phyloP scores from a whole-genome alignment of 1,284 basidiomycete genomes.

The Moesziomyces globuligerus region DNA sequence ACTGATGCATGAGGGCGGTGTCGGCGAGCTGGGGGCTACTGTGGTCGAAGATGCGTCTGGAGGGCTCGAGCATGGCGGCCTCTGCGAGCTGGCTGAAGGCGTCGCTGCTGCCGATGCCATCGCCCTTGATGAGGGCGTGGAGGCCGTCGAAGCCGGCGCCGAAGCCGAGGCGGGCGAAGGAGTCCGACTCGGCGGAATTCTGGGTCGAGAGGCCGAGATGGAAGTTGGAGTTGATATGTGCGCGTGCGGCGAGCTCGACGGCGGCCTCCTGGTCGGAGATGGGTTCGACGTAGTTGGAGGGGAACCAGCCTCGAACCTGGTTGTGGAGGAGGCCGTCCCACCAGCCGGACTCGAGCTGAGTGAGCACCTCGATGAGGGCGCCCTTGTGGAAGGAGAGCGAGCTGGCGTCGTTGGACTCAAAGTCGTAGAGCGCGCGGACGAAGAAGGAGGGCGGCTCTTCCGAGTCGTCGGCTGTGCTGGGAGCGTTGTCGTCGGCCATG shows the following conservation, averaged over 20 bases:
- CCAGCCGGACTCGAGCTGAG: slow-evolving; percentile 92
- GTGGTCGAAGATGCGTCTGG: slow-evolving; percentile 25
- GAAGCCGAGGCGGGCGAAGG: slow-evolving; percentile 47
- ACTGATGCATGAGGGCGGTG: slow-evolving; percentile 2
- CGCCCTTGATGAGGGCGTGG: slow-evolving; percentile 45
- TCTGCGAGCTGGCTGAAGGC: slow-evolving; percentile 61
- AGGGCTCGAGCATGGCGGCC: slow-evolving; percentile 49
- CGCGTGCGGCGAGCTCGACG: slow-evolving; percentile 34
- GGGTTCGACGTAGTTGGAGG: slow-evolving; percentile 88
- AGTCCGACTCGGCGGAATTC: slow-evolving; percentile 28
- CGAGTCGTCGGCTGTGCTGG: slow-evolving; percentile 23
- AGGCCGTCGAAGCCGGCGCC: slow-evolving; percentile 51
- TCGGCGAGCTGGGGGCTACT: slow-evolving; percentile 14
- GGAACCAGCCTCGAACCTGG: slow-evolving; percentile 85
- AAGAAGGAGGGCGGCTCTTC: slow-evolving; percentile 72
- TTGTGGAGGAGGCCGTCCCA: slow-evolving; percentile 91
- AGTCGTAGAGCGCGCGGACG: slow-evolving; percentile 92
- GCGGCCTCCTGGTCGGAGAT: slow-evolving; percentile 78
- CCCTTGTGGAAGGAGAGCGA: slow-evolving; percentile 86
- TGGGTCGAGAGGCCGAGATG: slow-evolving; percentile 26
- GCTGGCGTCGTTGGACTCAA: slow-evolving; percentile 77
- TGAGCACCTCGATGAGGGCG: slow-evolving; percentile 93
- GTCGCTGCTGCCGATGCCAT: slow-evolving; percentile 42
- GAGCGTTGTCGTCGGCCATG: slow-evolving; percentile 9
- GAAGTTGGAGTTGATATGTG: slow-evolving; percentile 34